Conservation (phyloP, 495 filamentous ascomycete species). For the Hypomontagnella submonticulosa region DNA sequence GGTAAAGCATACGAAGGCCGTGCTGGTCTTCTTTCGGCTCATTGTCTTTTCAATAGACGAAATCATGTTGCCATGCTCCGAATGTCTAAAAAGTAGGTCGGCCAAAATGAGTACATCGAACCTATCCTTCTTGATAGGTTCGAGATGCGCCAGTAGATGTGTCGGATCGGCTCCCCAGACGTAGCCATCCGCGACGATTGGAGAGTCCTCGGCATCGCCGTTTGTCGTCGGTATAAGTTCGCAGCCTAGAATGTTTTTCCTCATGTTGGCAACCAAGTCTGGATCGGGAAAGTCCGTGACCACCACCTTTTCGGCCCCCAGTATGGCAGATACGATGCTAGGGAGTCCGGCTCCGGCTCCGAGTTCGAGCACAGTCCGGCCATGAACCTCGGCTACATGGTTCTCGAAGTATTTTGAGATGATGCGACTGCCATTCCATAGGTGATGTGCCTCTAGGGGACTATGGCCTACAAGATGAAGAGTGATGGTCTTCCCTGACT, state of each 20-base stretch:
- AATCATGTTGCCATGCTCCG: slow-evolving; percentile 80
- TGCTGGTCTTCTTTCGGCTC: slow-evolving; percentile 61
- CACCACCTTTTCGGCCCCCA: slow-evolving; percentile 75
- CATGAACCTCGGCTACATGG: slow-evolving; percentile 65
- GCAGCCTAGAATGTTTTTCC: slow-evolving; percentile 71
- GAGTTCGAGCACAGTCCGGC: slow-evolving; percentile 82
- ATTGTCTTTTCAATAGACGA: slow-evolving; percentile 73
- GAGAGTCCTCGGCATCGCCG: slow-evolving; percentile 34
- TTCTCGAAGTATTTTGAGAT: slow-evolving; percentile 81
- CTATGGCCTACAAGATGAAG: slow-evolving; percentile 89
- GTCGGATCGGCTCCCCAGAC: slow-evolving; percentile 77
- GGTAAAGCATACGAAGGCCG: slow-evolving; percentile 89
- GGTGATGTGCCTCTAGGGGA: slow-evolving; percentile 89
- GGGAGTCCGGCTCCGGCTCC: slow-evolving; percentile 91
- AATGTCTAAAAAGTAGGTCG: slow-evolving; percentile 89
- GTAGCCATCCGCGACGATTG: slow-evolving; percentile 70
- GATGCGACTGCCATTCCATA: slow-evolving; percentile 88
- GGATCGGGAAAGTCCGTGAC: slow-evolving; percentile 90
- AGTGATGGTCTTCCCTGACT: slow-evolving; percentile 70
- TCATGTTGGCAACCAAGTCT: slow-evolving; percentile 80
- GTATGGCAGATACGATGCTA: slow-evolving; percentile 76
- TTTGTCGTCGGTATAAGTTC: slow-evolving; percentile 35
- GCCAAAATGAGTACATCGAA: slow-evolving; percentile 89
- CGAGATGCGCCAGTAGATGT: slow-evolving; percentile 63
- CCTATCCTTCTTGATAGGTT: slow-evolving; percentile 43